phyloP scores from a whole-genome alignment of 345 rosid genomes.

The Gossypium turneri region DNA sequence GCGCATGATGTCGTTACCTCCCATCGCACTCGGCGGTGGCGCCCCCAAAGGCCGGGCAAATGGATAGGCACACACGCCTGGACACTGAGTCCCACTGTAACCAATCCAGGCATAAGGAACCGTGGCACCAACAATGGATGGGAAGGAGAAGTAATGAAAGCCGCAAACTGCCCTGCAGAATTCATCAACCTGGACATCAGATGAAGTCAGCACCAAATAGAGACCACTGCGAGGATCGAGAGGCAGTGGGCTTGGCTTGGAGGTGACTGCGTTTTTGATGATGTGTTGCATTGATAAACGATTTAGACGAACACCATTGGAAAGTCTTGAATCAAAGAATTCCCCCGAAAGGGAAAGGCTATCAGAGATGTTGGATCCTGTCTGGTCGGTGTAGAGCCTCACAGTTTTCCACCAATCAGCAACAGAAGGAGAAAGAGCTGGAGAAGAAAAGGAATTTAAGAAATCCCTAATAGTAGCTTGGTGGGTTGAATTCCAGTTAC shows the following conservation, averaged over 20 bases:
- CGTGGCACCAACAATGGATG: conserved; percentile 41
- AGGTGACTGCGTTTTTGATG: conserved; percentile 38
- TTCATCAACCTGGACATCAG: conserved; percentile 57
- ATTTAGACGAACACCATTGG: conserved; percentile 46
- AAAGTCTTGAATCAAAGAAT: conserved; percentile 39
- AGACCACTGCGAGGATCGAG: conserved; percentile 50
- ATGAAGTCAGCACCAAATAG: conserved; percentile 47
- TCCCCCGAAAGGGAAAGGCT: conserved; percentile 41
- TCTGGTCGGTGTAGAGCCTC: conserved; percentile 56
- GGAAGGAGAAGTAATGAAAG: conserved; percentile 67
- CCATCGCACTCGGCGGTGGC: conserved; percentile 30
- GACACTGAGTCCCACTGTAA: conserved; percentile 52
- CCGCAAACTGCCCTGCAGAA: conserved; percentile 66
- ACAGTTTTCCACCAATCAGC: conserved; percentile 62
- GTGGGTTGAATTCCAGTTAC: conserved; percentile 52
- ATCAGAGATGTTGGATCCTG: conserved; percentile 51
- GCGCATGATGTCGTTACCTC: conserved; percentile 37
- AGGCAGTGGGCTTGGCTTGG: conserved; percentile 29
- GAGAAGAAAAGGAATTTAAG: conserved; percentile 45
- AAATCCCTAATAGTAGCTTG: conserved; percentile 54
- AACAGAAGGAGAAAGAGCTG: conserved; percentile 48
- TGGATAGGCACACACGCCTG: conserved; percentile 56
- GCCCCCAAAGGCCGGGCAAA: conserved; percentile 50
- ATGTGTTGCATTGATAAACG: conserved; percentile 49
- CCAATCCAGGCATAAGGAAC: conserved; percentile 69